These are phyloP conservation scores for Yarrowia porcina DNA, from an alignment of 805 yeast genomes.

Conservation along the genomic window DNA sequence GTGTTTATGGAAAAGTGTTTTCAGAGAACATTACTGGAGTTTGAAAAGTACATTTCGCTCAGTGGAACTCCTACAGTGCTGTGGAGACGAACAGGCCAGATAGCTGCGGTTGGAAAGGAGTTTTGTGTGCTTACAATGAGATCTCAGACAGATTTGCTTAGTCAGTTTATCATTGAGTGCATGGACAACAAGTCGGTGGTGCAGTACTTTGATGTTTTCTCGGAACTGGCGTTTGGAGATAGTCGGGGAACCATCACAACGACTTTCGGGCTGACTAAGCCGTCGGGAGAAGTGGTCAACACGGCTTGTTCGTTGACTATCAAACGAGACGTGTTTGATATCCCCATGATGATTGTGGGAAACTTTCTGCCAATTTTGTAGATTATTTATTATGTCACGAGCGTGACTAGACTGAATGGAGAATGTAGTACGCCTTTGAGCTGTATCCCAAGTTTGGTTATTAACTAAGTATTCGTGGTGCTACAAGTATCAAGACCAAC, in stretches of 20 bases:
- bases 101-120: slow-evolving; percentile 74
- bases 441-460: too few relatives aligned
- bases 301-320: slow-evolving; percentile 86
- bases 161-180: slow-evolving; percentile 71
- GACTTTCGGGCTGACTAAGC: slow-evolving; percentile 42
- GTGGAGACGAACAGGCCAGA: slow-evolving; percentile 85
- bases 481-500: too few relatives aligned
- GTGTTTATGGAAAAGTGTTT: slow-evolving; percentile 58
- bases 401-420: too few relatives aligned
- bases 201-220: slow-evolving; percentile 67
- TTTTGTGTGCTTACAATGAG: slow-evolving; percentile 68
- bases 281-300: slow-evolving; percentile 45
- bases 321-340: slow-evolving; percentile 75
- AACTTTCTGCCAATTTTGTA: slow-evolving; percentile 40
- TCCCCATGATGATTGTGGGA: slow-evolving; percentile 80
- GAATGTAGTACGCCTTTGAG: too few relatives aligned
- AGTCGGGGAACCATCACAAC: slow-evolving; percentile 43
- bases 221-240: slow-evolving; percentile 66
- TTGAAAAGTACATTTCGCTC: slow-evolving; percentile 48
- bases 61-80: slow-evolving; percentile 77
- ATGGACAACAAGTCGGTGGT: slow-evolving; percentile 78
- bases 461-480: too few relatives aligned
- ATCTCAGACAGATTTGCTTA: slow-evolving; percentile 52
- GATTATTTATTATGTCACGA: slow-evolving; percentile 8
- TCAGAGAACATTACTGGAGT: slow-evolving; percentile 56